Percentiles rank a stretch among this genome's conserved stretches.
Evolutionary conservation across 2,329 filamentous ascomycete species (phyloP).

Genomic region (Thelonectria discophora): DNA sequence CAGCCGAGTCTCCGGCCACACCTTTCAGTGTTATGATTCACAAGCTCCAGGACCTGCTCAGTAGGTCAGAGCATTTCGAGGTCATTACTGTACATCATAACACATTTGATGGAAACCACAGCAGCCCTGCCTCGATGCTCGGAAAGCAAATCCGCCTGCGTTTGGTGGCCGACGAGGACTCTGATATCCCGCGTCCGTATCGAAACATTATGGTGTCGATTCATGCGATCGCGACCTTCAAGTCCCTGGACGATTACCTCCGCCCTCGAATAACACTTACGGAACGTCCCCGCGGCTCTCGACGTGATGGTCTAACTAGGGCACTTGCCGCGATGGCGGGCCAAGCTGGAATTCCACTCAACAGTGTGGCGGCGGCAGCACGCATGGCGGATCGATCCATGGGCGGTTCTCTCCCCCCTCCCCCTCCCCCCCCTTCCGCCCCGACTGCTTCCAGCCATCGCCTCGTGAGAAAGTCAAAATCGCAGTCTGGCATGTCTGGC

Average conservation of each 20-base stretch:
- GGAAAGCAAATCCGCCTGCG: slow-evolving; percentile 94
- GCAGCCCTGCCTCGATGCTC: slow-evolving; percentile 93
- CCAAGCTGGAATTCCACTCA: slow-evolving; percentile 69
- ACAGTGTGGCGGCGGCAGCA: slow-evolving; percentile 53
- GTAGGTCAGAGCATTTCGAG: slow-evolving; percentile 97
- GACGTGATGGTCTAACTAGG: slow-evolving; percentile 72
- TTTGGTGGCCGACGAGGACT: slow-evolving; percentile 87
- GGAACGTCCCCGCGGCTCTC: slow-evolving; percentile 69
- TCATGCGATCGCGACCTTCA: slow-evolving; percentile 97
- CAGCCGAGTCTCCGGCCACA: slow-evolving; percentile 75
- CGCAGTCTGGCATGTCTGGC: slow-evolving; percentile 55
- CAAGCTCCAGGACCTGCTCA: slow-evolving; percentile 95
- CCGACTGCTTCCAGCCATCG: slow-evolving; percentile 56
- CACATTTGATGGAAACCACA: slow-evolving; percentile 87
- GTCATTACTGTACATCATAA: slow-evolving; percentile 96
- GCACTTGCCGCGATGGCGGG: slow-evolving; percentile 81
- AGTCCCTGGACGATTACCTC: slow-evolving; percentile 93
- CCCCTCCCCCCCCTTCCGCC: slow-evolving; percentile 48
- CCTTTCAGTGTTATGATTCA: slow-evolving; percentile 91
- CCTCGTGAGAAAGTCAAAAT: slow-evolving; percentile 56
- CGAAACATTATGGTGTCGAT: slow-evolving; percentile 98
- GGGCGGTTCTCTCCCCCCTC: slow-evolving; percentile 48
- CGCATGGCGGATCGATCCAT: slow-evolving; percentile 58
- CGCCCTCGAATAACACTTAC: slow-evolving; percentile 86
- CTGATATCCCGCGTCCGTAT: slow-evolving; percentile 86